phyloP scores from a whole-genome alignment of 1,139 yeast genomes.

The Pichia sp. region DNA sequence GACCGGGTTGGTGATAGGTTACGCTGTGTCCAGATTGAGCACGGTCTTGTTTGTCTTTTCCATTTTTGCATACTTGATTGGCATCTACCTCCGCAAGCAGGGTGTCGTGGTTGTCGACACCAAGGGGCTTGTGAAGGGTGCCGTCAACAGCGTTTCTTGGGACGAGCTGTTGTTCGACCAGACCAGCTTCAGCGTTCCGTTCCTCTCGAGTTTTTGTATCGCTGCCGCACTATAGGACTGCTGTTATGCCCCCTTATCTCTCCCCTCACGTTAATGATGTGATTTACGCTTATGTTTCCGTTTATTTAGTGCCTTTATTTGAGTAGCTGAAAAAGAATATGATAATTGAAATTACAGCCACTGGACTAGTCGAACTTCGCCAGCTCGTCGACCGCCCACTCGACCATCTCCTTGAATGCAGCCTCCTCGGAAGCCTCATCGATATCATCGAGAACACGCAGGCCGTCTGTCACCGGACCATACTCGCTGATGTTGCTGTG shows the following conservation, averaged over 20 bases:
- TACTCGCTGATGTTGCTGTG: constrained; percentile 5
- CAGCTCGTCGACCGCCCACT: constrained; percentile 16
- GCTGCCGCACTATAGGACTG: constrained; percentile 42
- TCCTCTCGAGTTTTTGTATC: constrained; percentile 52
- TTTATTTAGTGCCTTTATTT: background rate
- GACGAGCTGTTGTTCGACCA: constrained; percentile 53
- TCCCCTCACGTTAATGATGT: background rate
- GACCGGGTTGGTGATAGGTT: constrained; percentile 59
- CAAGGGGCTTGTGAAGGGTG: constrained; percentile 42
- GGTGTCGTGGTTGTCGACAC: constrained; percentile 51
- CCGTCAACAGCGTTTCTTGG: constrained; percentile 41
- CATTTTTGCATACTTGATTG: constrained; percentile 42
- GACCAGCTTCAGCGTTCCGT: constrained; percentile 62
- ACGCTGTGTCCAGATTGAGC: constrained; percentile 61
- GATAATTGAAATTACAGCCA: background rate
- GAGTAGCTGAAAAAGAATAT: too few relatives aligned
- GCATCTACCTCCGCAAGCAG: constrained; percentile 54
- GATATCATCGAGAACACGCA: constrained; percentile 9
- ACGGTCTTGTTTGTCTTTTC: constrained; percentile 52
- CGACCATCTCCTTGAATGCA: constrained; percentile 11
- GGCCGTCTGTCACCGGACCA: constrained; percentile 3
- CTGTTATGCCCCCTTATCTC: background rate
- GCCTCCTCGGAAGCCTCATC: constrained; percentile 11
- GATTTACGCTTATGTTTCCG: background rate
- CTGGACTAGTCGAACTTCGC: background rate